Base-by-base conservation (phyloP, 2,329 filamentous ascomycete genomes). In the Alternaria ethzedia region DNA sequence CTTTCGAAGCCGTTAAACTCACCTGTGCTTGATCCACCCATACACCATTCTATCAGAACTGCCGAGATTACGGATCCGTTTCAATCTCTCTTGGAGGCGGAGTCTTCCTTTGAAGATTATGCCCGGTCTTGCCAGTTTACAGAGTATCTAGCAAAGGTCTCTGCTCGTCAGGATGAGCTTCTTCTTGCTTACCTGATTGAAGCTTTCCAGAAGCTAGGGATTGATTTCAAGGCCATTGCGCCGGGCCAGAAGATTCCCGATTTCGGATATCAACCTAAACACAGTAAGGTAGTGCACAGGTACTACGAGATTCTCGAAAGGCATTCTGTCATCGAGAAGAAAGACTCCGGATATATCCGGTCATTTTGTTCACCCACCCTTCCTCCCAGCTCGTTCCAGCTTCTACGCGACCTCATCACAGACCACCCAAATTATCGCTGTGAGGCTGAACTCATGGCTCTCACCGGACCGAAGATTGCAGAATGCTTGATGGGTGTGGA, bases 151-250 rank as follows among this genome's bases (percentile, higher is more conserved):
- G 15, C 49, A 3, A 46, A 45, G 11, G 61, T 65, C 0, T 62
- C 59, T 12, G 52, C 63, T 32, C 44, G 55, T 49, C 61, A 66
- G 54, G 51, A 68, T 43, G 63, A 66, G 43, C 51, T 70, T 28
- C 44, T 63, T 3, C 50, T 69, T 17, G 67, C 64, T 21, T 70
- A 68, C 52, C 62, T 70, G 11, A 17, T 65, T 11, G 67, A 69
- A 49, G 68, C 44, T 11, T 63, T 70, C n/a, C 15, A 50, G 20
- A 54, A 54, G 17, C 32, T 70, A 15, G 67, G 63, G 4, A 15
- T 65, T 25, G 45, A 66, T 47, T 28, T 70, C 11, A 36, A 15
- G 6, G 7, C 44, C 5, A 26, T 67, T n/a, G 12, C 23, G 5
- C 26, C n/a, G 12, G 64, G 62, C n/a, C 45, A 51, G 9, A 41